Evolutionary conservation across 495 filamentous ascomycete species (phyloP).

Genomic region (Hyaloscypha hepaticicola): DNA sequence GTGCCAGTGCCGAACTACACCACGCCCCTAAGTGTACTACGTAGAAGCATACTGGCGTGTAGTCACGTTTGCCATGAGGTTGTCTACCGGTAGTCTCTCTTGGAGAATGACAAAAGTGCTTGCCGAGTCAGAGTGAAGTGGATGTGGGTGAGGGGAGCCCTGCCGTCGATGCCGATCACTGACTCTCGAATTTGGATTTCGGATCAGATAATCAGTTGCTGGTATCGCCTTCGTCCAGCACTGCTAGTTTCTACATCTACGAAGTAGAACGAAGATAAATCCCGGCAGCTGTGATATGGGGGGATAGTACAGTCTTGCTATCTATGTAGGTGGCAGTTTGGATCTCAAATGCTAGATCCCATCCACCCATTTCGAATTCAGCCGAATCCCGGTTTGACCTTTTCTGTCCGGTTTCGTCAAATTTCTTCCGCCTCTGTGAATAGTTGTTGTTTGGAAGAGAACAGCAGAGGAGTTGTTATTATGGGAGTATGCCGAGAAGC

Average conservation of each 20-base stretch:
- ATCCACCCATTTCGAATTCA: neutral
- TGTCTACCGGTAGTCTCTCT: too few relatives aligned
- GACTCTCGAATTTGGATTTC: neutral
- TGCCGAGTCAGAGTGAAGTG: neutral
- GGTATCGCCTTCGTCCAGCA: neutral
- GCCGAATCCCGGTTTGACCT: neutral
- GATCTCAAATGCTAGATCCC: neutral
- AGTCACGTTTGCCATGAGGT: too few relatives aligned
- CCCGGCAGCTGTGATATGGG: neutral
- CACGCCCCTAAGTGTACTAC: too few relatives aligned
- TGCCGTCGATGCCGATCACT: conserved; percentile 1
- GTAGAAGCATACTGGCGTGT: too few relatives aligned
- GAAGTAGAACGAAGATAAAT: neutral
- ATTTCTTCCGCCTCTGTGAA: too few relatives aligned
- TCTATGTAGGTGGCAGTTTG: neutral
- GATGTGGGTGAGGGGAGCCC: neutral
- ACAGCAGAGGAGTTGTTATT: too few relatives aligned
- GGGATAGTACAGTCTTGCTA: neutral
- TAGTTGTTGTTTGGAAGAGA: too few relatives aligned
- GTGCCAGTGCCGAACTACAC: too few relatives aligned
- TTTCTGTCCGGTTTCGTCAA: neutral
- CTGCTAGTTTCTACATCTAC: neutral
- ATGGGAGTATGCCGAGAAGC: neutral
- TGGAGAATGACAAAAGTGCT: neutral
- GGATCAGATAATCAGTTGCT: neutral